These are phyloP conservation scores for Pseudocercospora fijiensis DNA, from an alignment of 2,329 filamentous ascomycete genomes.

Conservation along the genomic window DNA sequence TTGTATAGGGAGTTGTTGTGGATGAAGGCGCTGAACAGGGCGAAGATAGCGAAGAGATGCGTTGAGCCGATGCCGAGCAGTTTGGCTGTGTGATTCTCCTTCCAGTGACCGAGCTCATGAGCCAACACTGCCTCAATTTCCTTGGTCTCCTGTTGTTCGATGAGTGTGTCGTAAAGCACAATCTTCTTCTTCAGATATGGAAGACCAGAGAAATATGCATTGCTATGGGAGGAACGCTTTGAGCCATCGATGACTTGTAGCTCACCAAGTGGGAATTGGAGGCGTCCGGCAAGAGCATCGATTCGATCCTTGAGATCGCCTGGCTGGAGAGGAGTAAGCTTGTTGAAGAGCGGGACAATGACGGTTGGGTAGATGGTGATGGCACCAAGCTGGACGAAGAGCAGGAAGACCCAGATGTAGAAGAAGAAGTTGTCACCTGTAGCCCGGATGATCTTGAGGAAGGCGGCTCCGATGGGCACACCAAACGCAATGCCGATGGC, in stretches of 20 bases:
- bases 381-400: slow-evolving; percentile 85
- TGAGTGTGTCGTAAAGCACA: slow-evolving; percentile 96
- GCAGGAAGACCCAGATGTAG: slow-evolving; percentile 92
- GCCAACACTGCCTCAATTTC: slow-evolving; percentile 94
- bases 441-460: slow-evolving; percentile 90
- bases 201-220: slow-evolving; percentile 93
- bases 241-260: slow-evolving; percentile 93
- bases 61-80: slow-evolving; percentile 77
- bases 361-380: slow-evolving; percentile 95
- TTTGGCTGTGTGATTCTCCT: slow-evolving; percentile 88
- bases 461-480: slow-evolving; percentile 84
- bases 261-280: slow-evolving; percentile 89
- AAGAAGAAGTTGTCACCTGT: slow-evolving; percentile 96
- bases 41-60: slow-evolving; percentile 95
- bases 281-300: slow-evolving; percentile 75
- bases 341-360: slow-evolving; percentile 96
- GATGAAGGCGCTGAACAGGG: slow-evolving; percentile 95
- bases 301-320: slow-evolving; percentile 85
- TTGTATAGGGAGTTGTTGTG: slow-evolving; percentile 89
- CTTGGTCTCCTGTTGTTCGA: slow-evolving; percentile 88
- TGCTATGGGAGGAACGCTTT: slow-evolving; percentile 84
- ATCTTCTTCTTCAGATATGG: slow-evolving; percentile 99
- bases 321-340: slow-evolving; percentile 85
- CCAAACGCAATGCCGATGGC: slow-evolving; percentile 61
- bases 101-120: slow-evolving; percentile 97